Conservation (phyloP, 2,329 filamentous ascomycete genomes). For the Dichotomopilus funicola region DNA sequence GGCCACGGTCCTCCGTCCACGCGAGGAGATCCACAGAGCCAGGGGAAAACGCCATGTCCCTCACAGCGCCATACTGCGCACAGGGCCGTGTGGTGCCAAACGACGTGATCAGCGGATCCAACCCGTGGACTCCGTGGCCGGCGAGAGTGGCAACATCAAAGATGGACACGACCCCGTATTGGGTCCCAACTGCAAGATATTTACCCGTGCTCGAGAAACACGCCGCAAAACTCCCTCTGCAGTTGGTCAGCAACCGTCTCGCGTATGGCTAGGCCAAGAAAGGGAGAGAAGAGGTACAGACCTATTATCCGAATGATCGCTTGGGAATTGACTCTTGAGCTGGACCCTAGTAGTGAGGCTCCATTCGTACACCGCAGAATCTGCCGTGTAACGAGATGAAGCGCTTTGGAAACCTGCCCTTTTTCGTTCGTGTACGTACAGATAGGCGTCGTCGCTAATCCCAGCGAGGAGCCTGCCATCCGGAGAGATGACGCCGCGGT, state of each 20-base stretch:
- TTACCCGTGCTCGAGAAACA: conserved; percentile 68
- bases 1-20: conserved; percentile 84
- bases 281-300: conserved; percentile 2
- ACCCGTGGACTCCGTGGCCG: conserved; percentile 33
- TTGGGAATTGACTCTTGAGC: conserved; percentile 50
- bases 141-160: conserved; percentile 53
- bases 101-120: conserved; percentile 62
- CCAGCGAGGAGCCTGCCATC: conserved; percentile 75
- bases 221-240: conserved; percentile 67
- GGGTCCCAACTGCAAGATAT: conserved; percentile 69
- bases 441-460: conserved; percentile 78
- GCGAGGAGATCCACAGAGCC: conserved; percentile 84
- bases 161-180: conserved; percentile 72
- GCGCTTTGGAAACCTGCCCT: conserved; percentile 30
- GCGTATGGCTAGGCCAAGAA: not conserved
- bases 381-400: conserved; percentile 22
- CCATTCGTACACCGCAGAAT: conserved; percentile 42
- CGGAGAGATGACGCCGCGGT: conserved; percentile 88
- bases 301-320: conserved; percentile 49
- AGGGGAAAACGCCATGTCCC: conserved; percentile 88
- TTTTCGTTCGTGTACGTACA: conserved; percentile 70
- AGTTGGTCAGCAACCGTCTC: conserved; percentile 22
- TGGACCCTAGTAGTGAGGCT: conserved; percentile 44
- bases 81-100: conserved; percentile 72
- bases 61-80: conserved; percentile 68